Conservation (phyloP, 1,139 yeast species). For the Nakaseomyces uthaithaninus region DNA sequence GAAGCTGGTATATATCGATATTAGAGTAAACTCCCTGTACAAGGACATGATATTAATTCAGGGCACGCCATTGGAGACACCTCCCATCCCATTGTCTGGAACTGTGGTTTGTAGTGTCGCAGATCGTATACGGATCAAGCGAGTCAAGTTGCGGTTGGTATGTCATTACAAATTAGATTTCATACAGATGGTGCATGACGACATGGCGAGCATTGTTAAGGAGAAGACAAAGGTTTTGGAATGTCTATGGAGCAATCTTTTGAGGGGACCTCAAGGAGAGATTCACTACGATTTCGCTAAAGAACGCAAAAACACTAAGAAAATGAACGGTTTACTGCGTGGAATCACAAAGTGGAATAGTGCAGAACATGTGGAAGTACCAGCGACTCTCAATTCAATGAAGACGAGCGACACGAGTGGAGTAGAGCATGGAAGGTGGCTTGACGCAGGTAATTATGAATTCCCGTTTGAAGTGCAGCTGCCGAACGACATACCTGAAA, state of each 20-base stretch:
- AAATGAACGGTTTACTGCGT: not conserved
- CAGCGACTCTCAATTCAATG: not conserved
- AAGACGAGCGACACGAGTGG: slow-evolving; percentile 1
- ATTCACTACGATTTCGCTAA: slow-evolving; percentile 35
- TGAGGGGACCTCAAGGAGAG: slow-evolving; percentile 41
- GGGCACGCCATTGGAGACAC: slow-evolving; percentile 54
- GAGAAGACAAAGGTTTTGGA: slow-evolving; percentile 46
- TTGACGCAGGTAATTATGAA: slow-evolving; percentile 49
- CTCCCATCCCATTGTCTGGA: slow-evolving; percentile 47
- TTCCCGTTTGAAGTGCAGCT: slow-evolving; percentile 50
- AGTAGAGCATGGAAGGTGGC: slow-evolving; percentile 10
- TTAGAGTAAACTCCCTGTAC: slow-evolving; percentile 42
- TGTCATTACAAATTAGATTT: slow-evolving; percentile 54
- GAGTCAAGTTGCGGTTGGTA: slow-evolving; percentile 39
- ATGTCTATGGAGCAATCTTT: slow-evolving; percentile 53
- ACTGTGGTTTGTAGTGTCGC: slow-evolving; percentile 48
- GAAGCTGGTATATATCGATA: slow-evolving; percentile 24
- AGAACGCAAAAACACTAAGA: slow-evolving; percentile 6
- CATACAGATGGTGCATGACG: slow-evolving; percentile 34
- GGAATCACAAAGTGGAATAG: slow-evolving; percentile 5
- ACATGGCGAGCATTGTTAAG: slow-evolving; percentile 39
- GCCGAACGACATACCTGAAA: slow-evolving; percentile 56
- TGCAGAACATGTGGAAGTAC: not conserved
- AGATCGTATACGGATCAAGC: slow-evolving; percentile 43
- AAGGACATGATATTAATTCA: slow-evolving; percentile 46